phyloP scores from a whole-genome alignment of 1,284 basidiomycete genomes.

The Rhodotorula sp. region DNA sequence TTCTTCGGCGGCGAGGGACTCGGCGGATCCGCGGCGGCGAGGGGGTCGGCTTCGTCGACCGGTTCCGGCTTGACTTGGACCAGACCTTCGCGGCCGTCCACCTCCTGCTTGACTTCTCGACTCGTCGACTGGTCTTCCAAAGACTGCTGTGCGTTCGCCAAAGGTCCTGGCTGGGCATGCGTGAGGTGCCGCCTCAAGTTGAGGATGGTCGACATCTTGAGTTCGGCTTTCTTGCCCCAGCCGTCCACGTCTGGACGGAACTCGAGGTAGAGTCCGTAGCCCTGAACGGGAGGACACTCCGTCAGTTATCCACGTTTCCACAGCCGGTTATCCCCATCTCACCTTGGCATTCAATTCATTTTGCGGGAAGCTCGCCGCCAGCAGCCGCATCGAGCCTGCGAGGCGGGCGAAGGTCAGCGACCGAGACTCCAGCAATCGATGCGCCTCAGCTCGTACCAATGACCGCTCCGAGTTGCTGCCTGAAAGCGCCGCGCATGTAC shows the following conservation, averaged over 20 bases:
- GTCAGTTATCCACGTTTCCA: background rate
- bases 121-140: background rate
- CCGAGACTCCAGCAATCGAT: no score
- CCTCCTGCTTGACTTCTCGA: constrained; percentile 19
- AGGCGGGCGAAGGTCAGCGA: background rate
- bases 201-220: constrained; percentile 55
- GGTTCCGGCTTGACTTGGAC: constrained; percentile 8
- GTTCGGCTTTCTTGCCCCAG: constrained; percentile 71
- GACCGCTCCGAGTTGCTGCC: constrained; percentile 69
- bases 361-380: constrained; percentile 66
- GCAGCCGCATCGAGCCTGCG: constrained; percentile 63
- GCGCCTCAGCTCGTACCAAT: constrained; percentile 55
- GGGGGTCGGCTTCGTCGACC: background rate
- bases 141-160: background rate
- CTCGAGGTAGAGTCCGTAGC: constrained; percentile 70
- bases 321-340: background rate
- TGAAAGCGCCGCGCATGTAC: constrained; percentile 77
- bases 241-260: constrained; percentile 69
- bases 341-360: constrained; percentile 63
- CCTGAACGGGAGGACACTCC: constrained; percentile 2
- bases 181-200: constrained; percentile 19
- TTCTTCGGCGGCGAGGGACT: constrained; percentile 8
- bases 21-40: background rate
- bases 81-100: background rate
- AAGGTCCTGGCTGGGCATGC: background rate